phyloP scores from a whole-genome alignment of 2,329 filamentous ascomycete species.

The Xylaria sp. region DNA sequence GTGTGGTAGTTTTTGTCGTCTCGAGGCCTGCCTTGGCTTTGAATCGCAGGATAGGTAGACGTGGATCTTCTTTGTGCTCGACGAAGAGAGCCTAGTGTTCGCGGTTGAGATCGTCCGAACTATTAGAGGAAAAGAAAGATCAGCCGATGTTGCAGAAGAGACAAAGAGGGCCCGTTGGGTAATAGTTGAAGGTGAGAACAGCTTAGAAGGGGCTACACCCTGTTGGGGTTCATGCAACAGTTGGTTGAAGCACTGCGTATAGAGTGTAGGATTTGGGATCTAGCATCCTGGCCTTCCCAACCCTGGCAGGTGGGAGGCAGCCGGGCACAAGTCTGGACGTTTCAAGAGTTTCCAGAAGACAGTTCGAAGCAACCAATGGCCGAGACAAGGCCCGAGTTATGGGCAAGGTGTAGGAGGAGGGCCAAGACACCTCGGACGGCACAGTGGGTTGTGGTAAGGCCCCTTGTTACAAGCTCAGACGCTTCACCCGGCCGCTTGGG shows the following conservation, averaged over 20 bases:
- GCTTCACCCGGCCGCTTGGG: slow-evolving; percentile 33
- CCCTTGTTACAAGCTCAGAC: slow-evolving; percentile 42
- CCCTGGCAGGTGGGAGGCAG: slow-evolving; percentile 32
- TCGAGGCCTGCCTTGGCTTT: slow-evolving; percentile 29
- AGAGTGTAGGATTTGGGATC: slow-evolving; percentile 29
- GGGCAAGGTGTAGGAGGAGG: slow-evolving; percentile 12
- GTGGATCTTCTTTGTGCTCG: slow-evolving; percentile 41
- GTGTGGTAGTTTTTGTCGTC: slow-evolving; percentile 19
- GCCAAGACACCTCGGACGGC: slow-evolving; percentile 21
- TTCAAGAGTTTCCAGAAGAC: slow-evolving; percentile 36
- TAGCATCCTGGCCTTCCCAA: slow-evolving; percentile 12
- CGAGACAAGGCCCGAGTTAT: slow-evolving; percentile 1
- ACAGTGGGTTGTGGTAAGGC: slow-evolving; percentile 33
- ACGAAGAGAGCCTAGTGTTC: slow-evolving; percentile 40
- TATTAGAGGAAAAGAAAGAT: slow-evolving; percentile 39
- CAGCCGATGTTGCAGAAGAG: slow-evolving; percentile 38
- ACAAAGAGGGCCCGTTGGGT: slow-evolving; percentile 39
- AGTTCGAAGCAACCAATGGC: slow-evolving; percentile 32
- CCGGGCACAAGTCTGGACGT: slow-evolving; percentile 30
- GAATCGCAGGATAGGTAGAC: slow-evolving; percentile 26
- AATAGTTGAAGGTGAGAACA: slow-evolving; percentile 6
- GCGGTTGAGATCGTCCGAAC: slow-evolving; percentile 33
- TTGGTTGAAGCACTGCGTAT: neutral
- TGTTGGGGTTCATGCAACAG: slow-evolving; percentile 35
- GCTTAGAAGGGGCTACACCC: slow-evolving; percentile 1